Evolutionary conservation across 345 rosid species (phyloP).

Genomic region (Populus davidiana): DNA sequence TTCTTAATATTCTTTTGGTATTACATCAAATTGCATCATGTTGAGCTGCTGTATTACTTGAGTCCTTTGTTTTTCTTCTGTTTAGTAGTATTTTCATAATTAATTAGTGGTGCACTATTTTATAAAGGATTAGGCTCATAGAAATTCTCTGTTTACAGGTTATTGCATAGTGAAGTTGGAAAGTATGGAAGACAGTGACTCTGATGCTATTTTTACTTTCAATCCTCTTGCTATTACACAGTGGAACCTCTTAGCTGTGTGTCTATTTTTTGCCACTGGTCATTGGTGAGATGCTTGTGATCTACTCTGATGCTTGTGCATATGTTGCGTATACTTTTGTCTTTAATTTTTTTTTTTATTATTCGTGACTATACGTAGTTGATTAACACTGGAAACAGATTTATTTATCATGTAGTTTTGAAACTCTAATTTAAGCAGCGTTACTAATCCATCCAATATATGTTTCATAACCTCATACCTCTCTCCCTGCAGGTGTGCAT

Average conservation of each 20-base stretch:
- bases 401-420: background rate
- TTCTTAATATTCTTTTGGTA: slow-evolving; percentile 3
- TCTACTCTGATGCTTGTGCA: background rate
- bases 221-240: slow-evolving; percentile 65
- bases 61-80: background rate
- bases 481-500: slow-evolving; percentile 70
- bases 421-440: background rate
- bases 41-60: background rate
- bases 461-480: slow-evolving; percentile 2
- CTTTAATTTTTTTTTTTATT: background rate
- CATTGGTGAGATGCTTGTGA: slow-evolving; percentile 60
- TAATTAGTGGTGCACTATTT: background rate
- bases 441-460: background rate
- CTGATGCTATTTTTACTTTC: slow-evolving; percentile 26
- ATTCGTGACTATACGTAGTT: background rate
- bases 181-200: slow-evolving; percentile 36
- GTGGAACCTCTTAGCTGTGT: slow-evolving; percentile 77
- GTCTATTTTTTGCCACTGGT: slow-evolving; percentile 84
- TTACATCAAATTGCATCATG: background rate
- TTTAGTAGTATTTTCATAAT: background rate
- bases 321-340: background rate
- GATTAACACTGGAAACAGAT: background rate
- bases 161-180: slow-evolving; percentile 75
- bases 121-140: slow-evolving; percentile 1
- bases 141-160: slow-evolving; percentile 40